A percentile compares a stretch with the other conserved stretches of the same genome.
Conservation (phyloP, 192 early-diverging fungal species). For the Rhizoclosmatium globosum region DNA sequence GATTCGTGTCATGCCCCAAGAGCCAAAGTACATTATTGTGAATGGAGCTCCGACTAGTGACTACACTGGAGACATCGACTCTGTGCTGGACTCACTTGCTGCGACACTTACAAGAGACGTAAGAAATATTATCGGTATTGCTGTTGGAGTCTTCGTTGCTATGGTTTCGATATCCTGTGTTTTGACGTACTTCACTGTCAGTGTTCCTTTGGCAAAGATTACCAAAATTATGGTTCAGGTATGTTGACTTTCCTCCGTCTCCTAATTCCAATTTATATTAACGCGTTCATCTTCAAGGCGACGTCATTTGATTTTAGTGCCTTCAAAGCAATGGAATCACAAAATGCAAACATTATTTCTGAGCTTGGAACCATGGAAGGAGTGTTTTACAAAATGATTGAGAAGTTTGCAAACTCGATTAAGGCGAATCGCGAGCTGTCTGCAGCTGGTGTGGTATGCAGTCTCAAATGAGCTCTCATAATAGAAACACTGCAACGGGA, state of each 20-base stretch:
- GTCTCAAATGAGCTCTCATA: background rate
- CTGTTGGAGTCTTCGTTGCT: background rate
- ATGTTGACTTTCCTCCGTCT: background rate
- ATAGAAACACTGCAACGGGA: background rate
- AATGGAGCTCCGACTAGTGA: constrained; percentile 3
- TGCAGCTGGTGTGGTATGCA: background rate
- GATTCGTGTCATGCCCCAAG: background rate
- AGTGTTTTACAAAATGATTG: background rate
- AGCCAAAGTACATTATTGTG: background rate
- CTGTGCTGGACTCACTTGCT: background rate
- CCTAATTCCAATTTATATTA: background rate
- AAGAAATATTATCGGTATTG: background rate
- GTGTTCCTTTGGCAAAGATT: background rate
- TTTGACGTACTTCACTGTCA: background rate
- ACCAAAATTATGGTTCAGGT: background rate
- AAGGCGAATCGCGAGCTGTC: background rate
- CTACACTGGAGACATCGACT: background rate
- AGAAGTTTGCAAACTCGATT: background rate
- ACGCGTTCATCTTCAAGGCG: background rate
- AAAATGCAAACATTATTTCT: background rate
- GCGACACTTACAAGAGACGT: background rate
- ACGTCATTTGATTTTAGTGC: constrained; percentile 2
- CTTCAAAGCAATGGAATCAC: background rate
- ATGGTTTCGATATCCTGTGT: background rate
- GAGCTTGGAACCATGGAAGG: background rate